Conservation (phyloP, 2,329 filamentous ascomycete species). For the Xylaria sp. region DNA sequence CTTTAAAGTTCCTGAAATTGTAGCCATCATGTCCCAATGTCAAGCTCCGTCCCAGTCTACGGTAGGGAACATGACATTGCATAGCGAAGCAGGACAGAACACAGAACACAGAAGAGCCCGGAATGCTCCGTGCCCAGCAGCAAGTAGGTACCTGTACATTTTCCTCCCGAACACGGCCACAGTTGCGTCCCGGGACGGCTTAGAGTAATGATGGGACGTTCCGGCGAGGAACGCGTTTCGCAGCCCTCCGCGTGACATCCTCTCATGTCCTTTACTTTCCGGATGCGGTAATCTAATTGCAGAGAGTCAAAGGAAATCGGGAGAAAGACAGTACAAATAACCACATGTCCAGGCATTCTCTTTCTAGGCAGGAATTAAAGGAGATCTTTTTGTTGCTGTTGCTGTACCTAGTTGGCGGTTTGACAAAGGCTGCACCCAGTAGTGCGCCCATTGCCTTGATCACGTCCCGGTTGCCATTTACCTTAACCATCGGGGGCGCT, state of each 20-base stretch:
- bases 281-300: constrained; percentile 39
- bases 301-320: constrained; percentile 33
- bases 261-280: constrained; percentile 33
- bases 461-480: constrained; percentile 19
- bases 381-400: constrained; percentile 32
- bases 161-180: constrained; percentile 36
- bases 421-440: constrained; percentile 37
- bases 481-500: constrained; percentile 21
- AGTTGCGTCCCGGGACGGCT: constrained; percentile 29
- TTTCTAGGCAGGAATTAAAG: constrained; percentile 32
- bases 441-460: constrained; percentile 24
- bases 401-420: constrained; percentile 29
- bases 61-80: constrained; percentile 21
- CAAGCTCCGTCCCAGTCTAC: constrained; percentile 11
- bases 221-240: constrained; percentile 19
- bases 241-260: constrained; percentile 18
- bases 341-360: constrained; percentile 34
- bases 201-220: constrained; percentile 19
- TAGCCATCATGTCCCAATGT: constrained; percentile 18
- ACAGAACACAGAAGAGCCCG: constrained; percentile 20
- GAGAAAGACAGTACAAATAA: constrained; percentile 41
- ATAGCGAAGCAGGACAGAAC: constrained; percentile 13
- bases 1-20: constrained; percentile 14
- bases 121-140: constrained; percentile 38
- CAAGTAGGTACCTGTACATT: constrained; percentile 12